A percentile compares a stretch with the other conserved stretches of the same genome.
phyloP scores from a whole-genome alignment of 2,329 filamentous ascomycete species.

The Fusarium transvaalense region DNA sequence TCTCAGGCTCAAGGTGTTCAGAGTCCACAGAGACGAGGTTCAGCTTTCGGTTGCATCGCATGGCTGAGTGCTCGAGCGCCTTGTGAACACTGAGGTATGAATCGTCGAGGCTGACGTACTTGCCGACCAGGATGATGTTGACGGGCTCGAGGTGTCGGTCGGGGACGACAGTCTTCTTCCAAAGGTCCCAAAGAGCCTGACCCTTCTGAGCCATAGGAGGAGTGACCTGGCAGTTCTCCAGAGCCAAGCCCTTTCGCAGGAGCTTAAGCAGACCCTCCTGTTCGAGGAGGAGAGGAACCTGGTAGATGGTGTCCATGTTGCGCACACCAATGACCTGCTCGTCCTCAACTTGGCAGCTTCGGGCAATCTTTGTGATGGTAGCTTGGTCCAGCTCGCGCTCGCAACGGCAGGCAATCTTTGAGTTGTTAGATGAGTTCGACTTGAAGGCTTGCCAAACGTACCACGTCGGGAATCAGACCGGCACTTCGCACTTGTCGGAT shows the following conservation, averaged over 20 bases:
- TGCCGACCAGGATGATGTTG: slow-evolving; percentile 88
- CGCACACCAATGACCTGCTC: slow-evolving; percentile 91
- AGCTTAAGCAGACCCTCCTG: slow-evolving; percentile 79
- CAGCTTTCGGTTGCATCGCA: slow-evolving; percentile 84
- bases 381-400: slow-evolving; percentile 77
- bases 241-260: slow-evolving; percentile 73
- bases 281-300: slow-evolving; percentile 91
- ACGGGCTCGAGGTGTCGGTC: slow-evolving; percentile 76
- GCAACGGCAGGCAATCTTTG: slow-evolving; percentile 90
- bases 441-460: slow-evolving; percentile 52
- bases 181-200: slow-evolving; percentile 78
- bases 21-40: slow-evolving; percentile 88
- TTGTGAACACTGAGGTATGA: slow-evolving; percentile 87
- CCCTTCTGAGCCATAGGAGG: slow-evolving; percentile 72
- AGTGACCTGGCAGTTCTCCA: slow-evolving; percentile 69
- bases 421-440: slow-evolving; percentile 8
- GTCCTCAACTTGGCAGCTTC: slow-evolving; percentile 86
- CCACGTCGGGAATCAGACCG: slow-evolving; percentile 78
- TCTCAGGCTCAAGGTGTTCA: slow-evolving; percentile 80
- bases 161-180: slow-evolving; percentile 77
- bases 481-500: slow-evolving; percentile 87
- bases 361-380: slow-evolving; percentile 88
- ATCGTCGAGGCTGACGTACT: slow-evolving; percentile 88
- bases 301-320: slow-evolving; percentile 91
- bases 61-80: slow-evolving; percentile 89